Evolutionary conservation across 2,329 filamentous ascomycete species (phyloP).

Genomic region (Epichloe uncinata): DNA sequence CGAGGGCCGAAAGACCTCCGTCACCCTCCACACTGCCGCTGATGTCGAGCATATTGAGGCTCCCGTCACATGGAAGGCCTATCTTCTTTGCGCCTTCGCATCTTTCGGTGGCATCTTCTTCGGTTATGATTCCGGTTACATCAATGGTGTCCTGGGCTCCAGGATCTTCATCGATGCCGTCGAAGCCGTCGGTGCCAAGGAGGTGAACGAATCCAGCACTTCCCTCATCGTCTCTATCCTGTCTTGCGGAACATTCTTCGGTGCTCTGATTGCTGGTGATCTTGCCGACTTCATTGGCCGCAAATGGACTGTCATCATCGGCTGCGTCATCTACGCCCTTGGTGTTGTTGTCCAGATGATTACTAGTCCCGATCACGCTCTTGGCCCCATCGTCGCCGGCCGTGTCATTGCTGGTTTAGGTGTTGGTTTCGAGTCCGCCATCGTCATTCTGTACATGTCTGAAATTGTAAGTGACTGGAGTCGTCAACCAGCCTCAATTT

Average conservation of each 20-base stretch:
- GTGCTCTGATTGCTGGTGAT: constrained; percentile 65
- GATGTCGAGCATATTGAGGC: constrained; percentile 52
- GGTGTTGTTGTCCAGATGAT: constrained; percentile 56
- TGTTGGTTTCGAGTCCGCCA: constrained; percentile 68
- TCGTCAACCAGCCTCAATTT: background rate
- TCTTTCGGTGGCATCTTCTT: constrained; percentile 65
- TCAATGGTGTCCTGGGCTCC: constrained; percentile 49
- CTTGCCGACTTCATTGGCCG: constrained; percentile 63
- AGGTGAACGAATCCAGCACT: constrained; percentile 28
- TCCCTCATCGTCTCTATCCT: constrained; percentile 62
- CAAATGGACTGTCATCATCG: constrained; percentile 56
- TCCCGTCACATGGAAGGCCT: constrained; percentile 55
- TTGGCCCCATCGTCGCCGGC: constrained; percentile 55
- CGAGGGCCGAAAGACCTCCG: constrained; percentile 13
- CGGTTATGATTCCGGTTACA: constrained; percentile 68
- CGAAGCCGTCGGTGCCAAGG: constrained; percentile 24
- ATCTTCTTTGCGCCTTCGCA: constrained; percentile 56
- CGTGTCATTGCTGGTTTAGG: constrained; percentile 65
- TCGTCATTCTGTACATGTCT: constrained; percentile 79
- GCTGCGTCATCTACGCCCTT: constrained; percentile 57
- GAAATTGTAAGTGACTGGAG: constrained; percentile 44
- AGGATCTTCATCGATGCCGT: constrained; percentile 38
- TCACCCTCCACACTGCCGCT: constrained; percentile 27
- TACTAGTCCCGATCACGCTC: constrained; percentile 29
- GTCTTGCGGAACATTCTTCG: constrained; percentile 66